Evolutionary conservation across 371 early-diverging fungal species (phyloP).

Genomic region (Capniomyces stellatus): DNA sequence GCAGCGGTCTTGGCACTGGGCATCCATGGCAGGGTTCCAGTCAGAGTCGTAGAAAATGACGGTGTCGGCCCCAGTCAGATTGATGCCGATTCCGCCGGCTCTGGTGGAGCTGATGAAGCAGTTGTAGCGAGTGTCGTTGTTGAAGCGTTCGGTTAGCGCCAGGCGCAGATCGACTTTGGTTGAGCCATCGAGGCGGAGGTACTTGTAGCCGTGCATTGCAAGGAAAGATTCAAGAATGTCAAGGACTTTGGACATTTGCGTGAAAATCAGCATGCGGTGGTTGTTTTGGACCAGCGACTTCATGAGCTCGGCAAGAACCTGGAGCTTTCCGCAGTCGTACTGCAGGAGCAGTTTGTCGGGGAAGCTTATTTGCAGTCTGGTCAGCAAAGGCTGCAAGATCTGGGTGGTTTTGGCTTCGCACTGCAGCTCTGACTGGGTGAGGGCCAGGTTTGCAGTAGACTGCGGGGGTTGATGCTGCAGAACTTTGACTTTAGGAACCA

Average conservation of each 20-base stretch:
- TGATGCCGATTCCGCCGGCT: slow-evolving; percentile 94
- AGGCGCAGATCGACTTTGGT: slow-evolving; percentile 66
- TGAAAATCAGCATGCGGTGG: slow-evolving; percentile 86
- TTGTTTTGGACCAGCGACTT: slow-evolving; percentile 47
- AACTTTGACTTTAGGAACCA: neutral
- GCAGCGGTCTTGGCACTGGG: slow-evolving; percentile 60
- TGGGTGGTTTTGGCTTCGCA: slow-evolving; percentile 60
- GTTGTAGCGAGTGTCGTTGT: slow-evolving; percentile 60
- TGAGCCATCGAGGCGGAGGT: slow-evolving; percentile 70
- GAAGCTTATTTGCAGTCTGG: slow-evolving; percentile 50
- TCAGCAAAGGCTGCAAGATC: slow-evolving; percentile 87
- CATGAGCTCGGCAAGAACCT: too few species aligned
- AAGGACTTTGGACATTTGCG: slow-evolving; percentile 99
- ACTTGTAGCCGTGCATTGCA: slow-evolving; percentile 50
- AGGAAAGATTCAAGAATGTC: slow-evolving; percentile 94
- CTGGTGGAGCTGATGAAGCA: slow-evolving; percentile 83
- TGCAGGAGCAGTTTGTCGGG: slow-evolving; percentile 71
- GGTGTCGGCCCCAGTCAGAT: slow-evolving; percentile 88
- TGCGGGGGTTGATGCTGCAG: neutral
- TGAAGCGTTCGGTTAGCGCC: slow-evolving; percentile 72
- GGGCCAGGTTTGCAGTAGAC: neutral
- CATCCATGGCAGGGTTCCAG: slow-evolving; percentile 83
- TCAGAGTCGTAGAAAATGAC: too few species aligned
- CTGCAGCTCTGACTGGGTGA: neutral
- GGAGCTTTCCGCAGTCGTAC: slow-evolving; percentile 78